phyloP scores from a whole-genome alignment of 2,329 filamentous ascomycete species.

The Xylariaceae sp. region DNA sequence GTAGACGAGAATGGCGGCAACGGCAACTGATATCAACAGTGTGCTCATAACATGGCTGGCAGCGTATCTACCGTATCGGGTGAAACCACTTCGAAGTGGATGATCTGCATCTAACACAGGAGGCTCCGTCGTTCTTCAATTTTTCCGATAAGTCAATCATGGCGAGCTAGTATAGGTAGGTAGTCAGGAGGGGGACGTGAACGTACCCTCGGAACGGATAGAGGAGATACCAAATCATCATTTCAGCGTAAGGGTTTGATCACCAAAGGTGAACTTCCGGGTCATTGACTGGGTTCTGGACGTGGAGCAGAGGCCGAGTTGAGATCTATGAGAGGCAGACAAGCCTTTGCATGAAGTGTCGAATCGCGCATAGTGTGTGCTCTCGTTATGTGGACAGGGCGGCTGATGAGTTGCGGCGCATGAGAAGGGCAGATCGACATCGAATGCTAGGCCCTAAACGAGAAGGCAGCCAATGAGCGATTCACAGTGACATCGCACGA shows the following conservation, averaged over 20 bases:
- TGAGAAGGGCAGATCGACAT: slow-evolving; percentile 10
- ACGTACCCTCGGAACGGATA: slow-evolving; percentile 72
- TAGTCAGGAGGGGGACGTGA: slow-evolving; percentile 1
- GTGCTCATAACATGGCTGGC: slow-evolving; percentile 69
- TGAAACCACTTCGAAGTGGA: slow-evolving; percentile 59
- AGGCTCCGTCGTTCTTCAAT: slow-evolving; percentile 64
- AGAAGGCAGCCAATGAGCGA: slow-evolving; percentile 12
- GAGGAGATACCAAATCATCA: slow-evolving; percentile 72
- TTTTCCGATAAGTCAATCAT: slow-evolving; percentile 20
- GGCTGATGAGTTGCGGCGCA: slow-evolving; percentile 15
- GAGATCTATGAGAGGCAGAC: slow-evolving; percentile 15
- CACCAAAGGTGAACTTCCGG: slow-evolving; percentile 12
- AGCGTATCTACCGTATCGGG: slow-evolving; percentile 64
- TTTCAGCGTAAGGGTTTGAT: slow-evolving; percentile 23
- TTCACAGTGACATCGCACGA: slow-evolving; percentile 12
- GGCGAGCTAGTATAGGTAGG: background rate
- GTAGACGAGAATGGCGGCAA: slow-evolving; percentile 66
- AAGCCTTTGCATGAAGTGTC: slow-evolving; percentile 18
- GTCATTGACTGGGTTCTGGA: slow-evolving; percentile 6
- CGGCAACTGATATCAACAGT: slow-evolving; percentile 67
- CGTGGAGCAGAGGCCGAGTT: slow-evolving; percentile 3
- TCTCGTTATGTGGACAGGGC: slow-evolving; percentile 10
- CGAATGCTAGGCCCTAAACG: slow-evolving; percentile 9
- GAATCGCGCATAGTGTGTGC: slow-evolving; percentile 24
- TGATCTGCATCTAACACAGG: slow-evolving; percentile 60